These are phyloP conservation scores for Geum urbanum DNA, from an alignment of 306 rosid genomes.

Conservation along the genomic window DNA sequence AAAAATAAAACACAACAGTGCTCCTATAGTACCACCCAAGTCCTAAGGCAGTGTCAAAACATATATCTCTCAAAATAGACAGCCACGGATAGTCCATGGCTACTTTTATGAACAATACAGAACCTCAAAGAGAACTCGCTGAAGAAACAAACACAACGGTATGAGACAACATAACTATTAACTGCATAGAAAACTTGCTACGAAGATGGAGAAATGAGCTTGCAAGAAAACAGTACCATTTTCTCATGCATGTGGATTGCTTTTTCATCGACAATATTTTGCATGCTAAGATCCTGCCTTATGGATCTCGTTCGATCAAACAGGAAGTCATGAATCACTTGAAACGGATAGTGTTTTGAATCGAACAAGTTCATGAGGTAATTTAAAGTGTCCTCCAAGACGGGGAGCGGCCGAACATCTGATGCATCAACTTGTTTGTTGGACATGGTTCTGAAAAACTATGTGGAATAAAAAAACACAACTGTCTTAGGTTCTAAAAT, in stretches of 20 bases:
- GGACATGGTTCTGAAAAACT: constrained; percentile 92
- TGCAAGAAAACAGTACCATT: constrained; percentile 54
- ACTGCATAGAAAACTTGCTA: constrained; percentile 7
- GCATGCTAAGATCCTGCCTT: constrained; percentile 91
- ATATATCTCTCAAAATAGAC: not conserved
- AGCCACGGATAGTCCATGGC: too few relatives aligned
- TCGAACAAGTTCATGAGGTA: constrained; percentile 57
- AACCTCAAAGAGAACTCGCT: too few relatives aligned
- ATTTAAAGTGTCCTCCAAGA: constrained; percentile 66
- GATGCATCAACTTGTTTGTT: constrained; percentile 53
- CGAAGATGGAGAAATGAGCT: constrained; percentile 3
- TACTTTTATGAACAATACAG: too few relatives aligned
- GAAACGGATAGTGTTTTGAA: constrained; percentile 55
- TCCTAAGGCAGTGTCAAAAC: not conserved
- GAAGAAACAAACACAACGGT: not conserved
- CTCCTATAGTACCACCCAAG: not conserved
- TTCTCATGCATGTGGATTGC: constrained; percentile 64
- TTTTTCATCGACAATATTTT: constrained; percentile 52
- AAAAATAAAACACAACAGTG: too few relatives aligned
- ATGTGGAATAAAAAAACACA: constrained; percentile 9
- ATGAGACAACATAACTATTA: not conserved
- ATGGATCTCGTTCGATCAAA: constrained; percentile 93
- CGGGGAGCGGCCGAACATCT: constrained; percentile 71
- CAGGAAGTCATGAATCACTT: constrained; percentile 77
- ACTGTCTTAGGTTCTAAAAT: constrained; percentile 11